A percentile compares a stretch with the other conserved stretches of the same genome.
These are phyloP conservation scores for Aegle marmelos DNA, from an alignment of 345 rosid genomes.

Conservation along the genomic window DNA sequence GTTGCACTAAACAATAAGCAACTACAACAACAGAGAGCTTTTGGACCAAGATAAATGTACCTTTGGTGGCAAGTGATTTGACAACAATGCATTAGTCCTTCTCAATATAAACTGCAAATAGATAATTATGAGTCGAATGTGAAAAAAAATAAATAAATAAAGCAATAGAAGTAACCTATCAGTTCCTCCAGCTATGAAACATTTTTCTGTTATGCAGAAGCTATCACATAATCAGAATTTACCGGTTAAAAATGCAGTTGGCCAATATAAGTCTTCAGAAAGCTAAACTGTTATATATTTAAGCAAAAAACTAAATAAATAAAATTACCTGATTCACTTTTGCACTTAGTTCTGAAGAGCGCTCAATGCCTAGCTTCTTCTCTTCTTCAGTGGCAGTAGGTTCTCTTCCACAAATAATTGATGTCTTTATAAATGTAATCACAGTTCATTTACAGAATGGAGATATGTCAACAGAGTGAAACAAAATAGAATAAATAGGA, in stretches of 20 bases:
- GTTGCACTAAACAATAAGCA: background rate
- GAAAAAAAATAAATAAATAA: conserved; percentile 13
- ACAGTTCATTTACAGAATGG: conserved; percentile 1
- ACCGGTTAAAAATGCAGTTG: background rate
- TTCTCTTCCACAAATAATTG: conserved; percentile 98
- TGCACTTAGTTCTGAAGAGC: conserved; percentile 87
- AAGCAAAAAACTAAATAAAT: conserved; percentile 5
- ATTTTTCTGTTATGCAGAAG: background rate
- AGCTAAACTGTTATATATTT: conserved; percentile 14
- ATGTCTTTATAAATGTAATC: conserved; percentile 48
- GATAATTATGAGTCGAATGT: conserved; percentile 2
- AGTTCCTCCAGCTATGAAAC: background rate
- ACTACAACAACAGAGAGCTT: background rate
- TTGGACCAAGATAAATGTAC: conserved; percentile 29
- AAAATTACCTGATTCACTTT: conserved; percentile 88
- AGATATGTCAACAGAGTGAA: conserved; percentile 6
- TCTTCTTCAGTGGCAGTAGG: conserved; percentile 86
- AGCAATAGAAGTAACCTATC: background rate
- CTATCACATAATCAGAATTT: background rate
- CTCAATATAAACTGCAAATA: conserved; percentile 89
- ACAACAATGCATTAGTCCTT: conserved; percentile 87
- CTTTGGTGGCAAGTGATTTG: conserved; percentile 99
- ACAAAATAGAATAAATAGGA: background rate
- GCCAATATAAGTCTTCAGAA: conserved; percentile 3
- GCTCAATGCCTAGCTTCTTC: conserved; percentile 72